Conservation (phyloP, 768 basidiomycete species). For the Boletus rufocinnamomeus region DNA sequence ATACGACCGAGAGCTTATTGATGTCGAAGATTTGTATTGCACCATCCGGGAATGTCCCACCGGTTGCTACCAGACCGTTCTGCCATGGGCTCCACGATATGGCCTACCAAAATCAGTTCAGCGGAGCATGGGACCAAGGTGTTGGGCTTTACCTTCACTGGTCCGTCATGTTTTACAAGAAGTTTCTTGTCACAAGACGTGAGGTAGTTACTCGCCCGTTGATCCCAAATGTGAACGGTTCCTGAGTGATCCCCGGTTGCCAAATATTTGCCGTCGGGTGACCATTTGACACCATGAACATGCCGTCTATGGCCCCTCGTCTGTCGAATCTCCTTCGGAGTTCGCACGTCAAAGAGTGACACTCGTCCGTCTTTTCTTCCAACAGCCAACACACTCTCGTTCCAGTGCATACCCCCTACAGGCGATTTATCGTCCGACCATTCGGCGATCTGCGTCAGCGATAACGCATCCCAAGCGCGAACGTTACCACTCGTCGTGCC, state of each 20-base stretch:
- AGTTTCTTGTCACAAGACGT: constrained; percentile 36
- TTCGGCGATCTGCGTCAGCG: constrained; percentile 28
- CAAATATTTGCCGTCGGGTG: constrained; percentile 41
- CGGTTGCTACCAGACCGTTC: constrained; percentile 62
- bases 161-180: constrained; percentile 45
- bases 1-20: constrained; percentile 42
- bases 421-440: constrained; percentile 39
- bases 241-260: constrained; percentile 45
- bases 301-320: constrained; percentile 37
- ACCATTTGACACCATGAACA: constrained; percentile 44
- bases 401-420: constrained; percentile 46
- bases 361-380: constrained; percentile 43
- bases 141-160: constrained; percentile 41
- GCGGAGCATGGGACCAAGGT: not conserved
- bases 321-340: constrained; percentile 29
- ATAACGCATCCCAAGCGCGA: constrained; percentile 54
- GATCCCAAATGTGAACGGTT: constrained; percentile 47
- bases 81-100: constrained; percentile 80
- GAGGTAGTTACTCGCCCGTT: constrained; percentile 36
- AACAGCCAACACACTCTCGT: constrained; percentile 38
- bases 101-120: constrained; percentile 44
- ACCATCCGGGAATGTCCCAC: constrained; percentile 65
- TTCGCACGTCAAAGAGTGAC: constrained; percentile 40
- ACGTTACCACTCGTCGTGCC: constrained; percentile 53
- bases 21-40: constrained; percentile 54